Conservation (phyloP, 306 rosid species). For the Rosa lucieae region DNA sequence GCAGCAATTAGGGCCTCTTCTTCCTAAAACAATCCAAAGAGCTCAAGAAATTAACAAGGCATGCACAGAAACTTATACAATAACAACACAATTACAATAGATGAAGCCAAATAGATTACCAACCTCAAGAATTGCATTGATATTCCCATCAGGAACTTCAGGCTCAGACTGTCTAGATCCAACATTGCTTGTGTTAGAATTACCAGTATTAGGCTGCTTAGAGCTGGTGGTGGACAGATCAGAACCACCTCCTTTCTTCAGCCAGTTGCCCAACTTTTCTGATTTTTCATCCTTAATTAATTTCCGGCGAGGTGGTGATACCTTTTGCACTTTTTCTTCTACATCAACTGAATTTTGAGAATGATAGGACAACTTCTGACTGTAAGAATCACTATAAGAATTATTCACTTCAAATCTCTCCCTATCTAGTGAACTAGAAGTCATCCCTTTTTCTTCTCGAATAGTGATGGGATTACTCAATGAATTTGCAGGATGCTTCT, state of each 20-base stretch:
- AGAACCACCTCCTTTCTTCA: conserved; percentile 53
- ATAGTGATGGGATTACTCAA: conserved; percentile 45
- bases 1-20: conserved; percentile 95
- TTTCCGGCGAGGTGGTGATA: conserved; percentile 86
- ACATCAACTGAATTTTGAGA: conserved; percentile 54
- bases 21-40: conserved; percentile 56
- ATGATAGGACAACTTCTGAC: conserved; percentile 53
- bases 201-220: conserved; percentile 53
- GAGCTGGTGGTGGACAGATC: conserved; percentile 59
- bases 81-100: neutral
- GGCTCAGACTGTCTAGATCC: conserved; percentile 56
- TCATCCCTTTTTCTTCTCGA: conserved; percentile 56
- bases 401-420: conserved; percentile 64
- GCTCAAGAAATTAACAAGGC: conserved; percentile 27
- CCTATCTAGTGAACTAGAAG: conserved; percentile 50
- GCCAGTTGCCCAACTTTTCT: conserved; percentile 63
- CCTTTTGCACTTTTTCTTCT: conserved; percentile 74
- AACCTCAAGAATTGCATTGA: conserved; percentile 86
- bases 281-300: conserved; percentile 68
- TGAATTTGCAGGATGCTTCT: conserved; percentile 49
- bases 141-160: conserved; percentile 68
- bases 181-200: conserved; percentile 37
- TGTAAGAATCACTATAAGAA: conserved; percentile 47
- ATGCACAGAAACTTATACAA: conserved; percentile 15
- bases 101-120: conserved; percentile 29